A percentile compares a stretch with the other conserved stretches of the same genome.
phyloP scores from a whole-genome alignment of 2,329 filamentous ascomycete species.

The Rasamsonia emersonii region DNA sequence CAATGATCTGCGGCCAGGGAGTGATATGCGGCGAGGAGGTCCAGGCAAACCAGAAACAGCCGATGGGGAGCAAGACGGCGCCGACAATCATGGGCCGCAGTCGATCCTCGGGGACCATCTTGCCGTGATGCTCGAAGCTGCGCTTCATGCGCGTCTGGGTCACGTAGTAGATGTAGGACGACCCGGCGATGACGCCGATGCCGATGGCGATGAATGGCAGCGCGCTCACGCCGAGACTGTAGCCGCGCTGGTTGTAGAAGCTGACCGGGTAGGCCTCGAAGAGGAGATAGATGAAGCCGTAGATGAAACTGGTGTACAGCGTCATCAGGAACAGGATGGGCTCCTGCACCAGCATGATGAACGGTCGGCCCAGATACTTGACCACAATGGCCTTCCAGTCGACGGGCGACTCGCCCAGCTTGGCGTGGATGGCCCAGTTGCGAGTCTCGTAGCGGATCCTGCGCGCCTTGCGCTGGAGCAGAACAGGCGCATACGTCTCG shows the following conservation, averaged over 20 bases:
- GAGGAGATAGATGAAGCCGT: conserved; percentile 10
- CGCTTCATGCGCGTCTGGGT: too few species aligned
- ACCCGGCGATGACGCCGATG: conserved; percentile 9
- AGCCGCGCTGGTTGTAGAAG: conserved; percentile 7
- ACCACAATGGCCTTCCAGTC: conserved; percentile 23
- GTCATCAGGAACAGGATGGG: conserved; percentile 40
- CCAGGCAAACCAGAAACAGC: background rate
- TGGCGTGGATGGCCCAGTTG: conserved; percentile 39
- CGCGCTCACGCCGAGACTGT: background rate
- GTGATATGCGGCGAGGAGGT: background rate
- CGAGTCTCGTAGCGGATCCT: conserved; percentile 38
- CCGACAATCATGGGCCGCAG: background rate
- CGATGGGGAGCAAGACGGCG: background rate
- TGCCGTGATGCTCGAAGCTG: too few species aligned
- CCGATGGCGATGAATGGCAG: conserved; percentile 3
- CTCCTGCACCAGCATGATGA: conserved; percentile 36
- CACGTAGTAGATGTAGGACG: conserved; percentile 22
- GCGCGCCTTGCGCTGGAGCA: conserved; percentile 41
- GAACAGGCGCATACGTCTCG: conserved; percentile 42
- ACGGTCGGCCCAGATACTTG: conserved; percentile 33
- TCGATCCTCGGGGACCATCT: background rate
- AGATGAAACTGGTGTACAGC: conserved; percentile 28
- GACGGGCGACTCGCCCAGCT: conserved; percentile 29
- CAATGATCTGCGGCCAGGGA: background rate
- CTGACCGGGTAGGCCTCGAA: conserved; percentile 6